Evolutionary conservation across 176 grass and related monocot genomes (phyloP).

Genomic region (Coix lacrymajobi): DNA sequence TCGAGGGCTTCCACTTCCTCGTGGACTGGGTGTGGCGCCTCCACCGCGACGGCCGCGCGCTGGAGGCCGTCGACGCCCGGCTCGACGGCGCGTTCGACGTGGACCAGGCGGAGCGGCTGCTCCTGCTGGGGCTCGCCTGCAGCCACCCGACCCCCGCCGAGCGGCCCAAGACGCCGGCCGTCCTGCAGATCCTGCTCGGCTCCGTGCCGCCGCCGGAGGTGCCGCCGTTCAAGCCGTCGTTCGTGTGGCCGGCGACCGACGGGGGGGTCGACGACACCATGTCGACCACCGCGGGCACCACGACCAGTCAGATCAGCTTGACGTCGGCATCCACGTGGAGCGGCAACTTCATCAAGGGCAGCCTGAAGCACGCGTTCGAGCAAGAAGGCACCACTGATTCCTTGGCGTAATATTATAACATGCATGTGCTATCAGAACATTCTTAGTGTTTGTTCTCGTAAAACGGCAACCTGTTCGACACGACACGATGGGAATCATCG

Average conservation of each 20-base stretch:
- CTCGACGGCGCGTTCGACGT: constrained; percentile 35
- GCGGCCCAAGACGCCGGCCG: constrained; percentile 52
- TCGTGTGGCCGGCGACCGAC: constrained; percentile 53
- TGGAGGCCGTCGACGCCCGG: constrained; percentile 56
- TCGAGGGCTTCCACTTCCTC: constrained; percentile 32
- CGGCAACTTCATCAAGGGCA: constrained; percentile 14
- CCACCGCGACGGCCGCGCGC: constrained; percentile 52
- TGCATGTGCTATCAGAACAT: not conserved
- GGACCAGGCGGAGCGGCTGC: constrained; percentile 50
- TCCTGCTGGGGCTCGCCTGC: constrained; percentile 79
- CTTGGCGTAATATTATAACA: not conserved
- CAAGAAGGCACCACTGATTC: constrained; percentile 7
- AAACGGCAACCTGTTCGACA: not conserved
- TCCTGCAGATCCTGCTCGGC: constrained; percentile 52
- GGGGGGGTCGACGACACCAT: constrained; percentile 22
- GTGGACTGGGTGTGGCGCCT: constrained; percentile 92
- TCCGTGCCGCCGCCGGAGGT: constrained; percentile 43
- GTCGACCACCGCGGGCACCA: constrained; percentile 27
- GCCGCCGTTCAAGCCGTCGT: constrained; percentile 62
- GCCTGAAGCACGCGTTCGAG: not conserved
- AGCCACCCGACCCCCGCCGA: constrained; percentile 61
- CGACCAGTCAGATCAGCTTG: constrained; percentile 32
- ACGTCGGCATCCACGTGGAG: constrained; percentile 58
- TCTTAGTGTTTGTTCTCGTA: no score
- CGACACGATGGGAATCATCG: not conserved